Evolutionary conservation across 2,329 filamentous ascomycete species (phyloP).

Genomic region (Diaporthe amygdali): DNA sequence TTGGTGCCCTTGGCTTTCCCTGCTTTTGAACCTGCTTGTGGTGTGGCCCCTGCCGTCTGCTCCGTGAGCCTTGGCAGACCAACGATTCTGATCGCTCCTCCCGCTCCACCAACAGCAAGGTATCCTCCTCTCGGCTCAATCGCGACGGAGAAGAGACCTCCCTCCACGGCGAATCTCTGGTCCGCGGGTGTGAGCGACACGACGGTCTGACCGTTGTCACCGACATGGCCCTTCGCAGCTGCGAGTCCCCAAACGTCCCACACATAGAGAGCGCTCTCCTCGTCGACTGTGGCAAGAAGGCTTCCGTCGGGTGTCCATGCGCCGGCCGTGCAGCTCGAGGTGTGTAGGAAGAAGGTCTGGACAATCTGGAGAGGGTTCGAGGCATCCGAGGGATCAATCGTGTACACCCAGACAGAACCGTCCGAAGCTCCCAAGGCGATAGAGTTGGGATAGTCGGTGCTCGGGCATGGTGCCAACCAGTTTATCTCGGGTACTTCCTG

Average conservation of each 20-base stretch:
- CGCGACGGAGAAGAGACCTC: constrained; percentile 87
- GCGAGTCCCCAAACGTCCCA: constrained; percentile 90
- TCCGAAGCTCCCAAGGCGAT: constrained; percentile 88
- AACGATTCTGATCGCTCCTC: constrained; percentile 83
- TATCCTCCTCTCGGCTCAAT: constrained; percentile 81
- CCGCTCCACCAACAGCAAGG: constrained; percentile 85
- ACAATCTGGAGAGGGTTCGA: constrained; percentile 75
- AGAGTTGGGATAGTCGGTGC: constrained; percentile 74
- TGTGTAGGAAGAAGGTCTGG: constrained; percentile 92
- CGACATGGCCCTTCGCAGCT: constrained; percentile 58
- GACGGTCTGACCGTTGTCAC: constrained; percentile 66
- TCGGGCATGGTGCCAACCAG: constrained; percentile 82
- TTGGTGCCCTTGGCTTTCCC: constrained; percentile 30
- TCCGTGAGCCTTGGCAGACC: constrained; percentile 72
- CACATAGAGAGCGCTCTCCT: constrained; percentile 87
- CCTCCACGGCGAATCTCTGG: constrained; percentile 90
- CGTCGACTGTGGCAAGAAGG: constrained; percentile 84
- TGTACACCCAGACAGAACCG: constrained; percentile 95
- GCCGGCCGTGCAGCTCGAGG: constrained; percentile 83
- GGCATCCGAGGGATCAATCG: constrained; percentile 71
- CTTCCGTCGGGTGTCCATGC: constrained; percentile 89
- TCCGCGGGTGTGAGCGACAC: constrained; percentile 81
- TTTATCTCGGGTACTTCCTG: constrained; percentile 96
- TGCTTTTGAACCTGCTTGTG: constrained; percentile 26
- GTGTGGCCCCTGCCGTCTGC: constrained; percentile 18